Conservation (phyloP, 169 alveolate genomes). For the Eimeria tenella region DNA sequence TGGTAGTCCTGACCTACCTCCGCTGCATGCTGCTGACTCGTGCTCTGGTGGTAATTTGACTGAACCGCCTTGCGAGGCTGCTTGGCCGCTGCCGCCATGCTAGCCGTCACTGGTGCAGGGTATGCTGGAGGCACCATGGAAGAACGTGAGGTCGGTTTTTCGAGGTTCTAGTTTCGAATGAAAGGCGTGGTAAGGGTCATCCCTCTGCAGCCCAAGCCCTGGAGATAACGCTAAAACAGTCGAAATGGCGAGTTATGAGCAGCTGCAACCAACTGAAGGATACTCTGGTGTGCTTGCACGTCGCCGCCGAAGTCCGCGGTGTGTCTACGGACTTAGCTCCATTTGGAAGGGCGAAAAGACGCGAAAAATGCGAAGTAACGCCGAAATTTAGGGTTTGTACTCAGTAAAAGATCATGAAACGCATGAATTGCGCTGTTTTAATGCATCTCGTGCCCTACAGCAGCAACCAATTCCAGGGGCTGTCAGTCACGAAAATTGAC, state of each 20-base stretch:
- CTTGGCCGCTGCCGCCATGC: constrained; percentile 60
- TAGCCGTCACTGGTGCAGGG: constrained; percentile 58
- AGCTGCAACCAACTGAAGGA: constrained; percentile 14
- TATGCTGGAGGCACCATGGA: constrained; percentile 69
- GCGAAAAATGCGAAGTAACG: constrained; percentile 3
- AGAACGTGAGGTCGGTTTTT: constrained; percentile 11
- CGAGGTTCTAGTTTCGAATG: neutral
- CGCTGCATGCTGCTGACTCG: constrained; percentile 20
- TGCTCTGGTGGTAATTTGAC: constrained; percentile 11
- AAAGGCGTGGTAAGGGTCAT: constrained; percentile 46
- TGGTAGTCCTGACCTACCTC: constrained; percentile 33
- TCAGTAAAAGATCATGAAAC: neutral
- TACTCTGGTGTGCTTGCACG: constrained; percentile 7
- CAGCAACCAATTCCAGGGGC: constrained; percentile 38
- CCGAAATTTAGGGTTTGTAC: neutral
- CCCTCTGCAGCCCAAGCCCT: constrained; percentile 1
- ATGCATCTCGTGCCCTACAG: neutral
- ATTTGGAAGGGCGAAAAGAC: neutral
- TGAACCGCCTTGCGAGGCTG: constrained; percentile 49
- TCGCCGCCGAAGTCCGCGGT: constrained; percentile 5
- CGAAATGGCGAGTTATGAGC: constrained; percentile 22
- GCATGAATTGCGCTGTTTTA: neutral
- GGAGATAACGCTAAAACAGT: constrained; percentile 23
- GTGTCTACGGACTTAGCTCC: neutral
- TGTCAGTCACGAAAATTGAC: constrained; percentile 36